Conservation (phyloP, 1,284 basidiomycete species). For the Xerocomus tenax region DNA sequence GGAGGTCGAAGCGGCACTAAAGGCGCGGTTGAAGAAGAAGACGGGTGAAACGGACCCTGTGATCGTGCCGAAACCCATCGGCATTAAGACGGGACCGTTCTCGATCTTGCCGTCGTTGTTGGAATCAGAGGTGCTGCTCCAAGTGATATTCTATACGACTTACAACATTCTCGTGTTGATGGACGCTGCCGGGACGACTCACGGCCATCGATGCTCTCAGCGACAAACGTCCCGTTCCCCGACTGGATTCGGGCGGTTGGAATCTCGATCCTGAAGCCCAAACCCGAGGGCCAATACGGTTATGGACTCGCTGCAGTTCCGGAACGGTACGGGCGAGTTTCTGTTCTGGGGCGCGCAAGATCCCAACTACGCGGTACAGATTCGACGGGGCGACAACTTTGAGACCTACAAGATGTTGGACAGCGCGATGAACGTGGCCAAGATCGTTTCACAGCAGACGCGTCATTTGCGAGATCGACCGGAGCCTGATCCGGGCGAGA, state of each 20-base stretch:
- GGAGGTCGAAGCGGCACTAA: conserved; percentile 80
- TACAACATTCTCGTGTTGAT: conserved; percentile 61
- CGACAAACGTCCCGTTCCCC: conserved; percentile 56
- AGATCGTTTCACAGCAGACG: conserved; percentile 64
- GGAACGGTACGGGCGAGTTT: conserved; percentile 74
- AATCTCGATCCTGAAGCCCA: conserved; percentile 72
- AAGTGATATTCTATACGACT: conserved; percentile 71
- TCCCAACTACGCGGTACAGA: conserved; percentile 50
- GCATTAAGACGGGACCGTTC: conserved; percentile 62
- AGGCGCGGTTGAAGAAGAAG: conserved; percentile 62
- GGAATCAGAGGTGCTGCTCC: conserved; percentile 60
- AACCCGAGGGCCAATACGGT: conserved; percentile 48
- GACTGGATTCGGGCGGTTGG: conserved; percentile 78
- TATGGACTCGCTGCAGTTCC: conserved; percentile 61
- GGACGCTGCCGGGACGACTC: conserved; percentile 48
- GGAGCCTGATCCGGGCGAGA: conserved; percentile 63
- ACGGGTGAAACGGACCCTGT: conserved; percentile 59
- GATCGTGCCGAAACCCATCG: conserved; percentile 63
- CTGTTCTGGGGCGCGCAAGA: conserved; percentile 79
- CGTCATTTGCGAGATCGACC: conserved; percentile 65
- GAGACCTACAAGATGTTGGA: conserved; percentile 71
- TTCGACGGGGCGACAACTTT: conserved; percentile 45
- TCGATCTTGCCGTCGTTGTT: conserved; percentile 50
- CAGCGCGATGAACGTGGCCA: conserved; percentile 62
- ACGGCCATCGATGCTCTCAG: conserved; percentile 36